Evolutionary conservation across 768 basidiomycete genomes (phyloP).

Genomic region (Erythrobasidium yunnanense): DNA sequence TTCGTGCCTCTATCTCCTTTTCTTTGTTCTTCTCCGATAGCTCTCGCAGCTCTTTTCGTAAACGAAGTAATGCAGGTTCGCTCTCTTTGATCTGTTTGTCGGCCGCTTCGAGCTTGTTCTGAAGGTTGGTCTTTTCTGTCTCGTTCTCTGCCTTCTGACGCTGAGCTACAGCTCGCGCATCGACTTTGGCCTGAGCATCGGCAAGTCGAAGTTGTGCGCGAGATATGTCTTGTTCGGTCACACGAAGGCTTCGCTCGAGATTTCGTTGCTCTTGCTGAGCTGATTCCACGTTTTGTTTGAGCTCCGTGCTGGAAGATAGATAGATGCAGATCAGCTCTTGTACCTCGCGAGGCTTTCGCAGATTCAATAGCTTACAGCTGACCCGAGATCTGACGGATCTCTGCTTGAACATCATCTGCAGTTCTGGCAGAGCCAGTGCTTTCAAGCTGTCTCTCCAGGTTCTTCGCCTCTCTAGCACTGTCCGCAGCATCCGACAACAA

Average conservation of each 20-base stretch:
- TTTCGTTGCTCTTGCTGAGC: constrained; percentile 50
- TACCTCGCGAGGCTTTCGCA: background rate
- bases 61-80: constrained; percentile 36
- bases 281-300: constrained; percentile 57
- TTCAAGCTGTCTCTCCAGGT: constrained; percentile 59
- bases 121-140: constrained; percentile 47
- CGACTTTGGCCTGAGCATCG: constrained; percentile 41
- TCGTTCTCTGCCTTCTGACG: constrained; percentile 36
- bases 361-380: constrained; percentile 52
- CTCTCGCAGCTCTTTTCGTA: constrained; percentile 16
- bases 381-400: constrained; percentile 55
- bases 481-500: constrained; percentile 45
- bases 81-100: constrained; percentile 2
- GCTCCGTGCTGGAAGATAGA: background rate
- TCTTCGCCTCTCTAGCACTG: constrained; percentile 53
- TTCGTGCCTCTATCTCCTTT: constrained; percentile 6
- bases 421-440: constrained; percentile 68
- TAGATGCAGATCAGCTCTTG: background rate
- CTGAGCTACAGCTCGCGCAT: constrained; percentile 42
- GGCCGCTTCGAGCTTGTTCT: constrained; percentile 44
- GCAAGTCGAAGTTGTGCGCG: constrained; percentile 50
- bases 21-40: constrained; percentile 3
- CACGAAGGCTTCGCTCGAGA: constrained; percentile 1
- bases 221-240: constrained; percentile 57
- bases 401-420: constrained; percentile 68